Conservation (phyloP, 371 early-diverging fungal genomes). For the Mortierella sp. region DNA sequence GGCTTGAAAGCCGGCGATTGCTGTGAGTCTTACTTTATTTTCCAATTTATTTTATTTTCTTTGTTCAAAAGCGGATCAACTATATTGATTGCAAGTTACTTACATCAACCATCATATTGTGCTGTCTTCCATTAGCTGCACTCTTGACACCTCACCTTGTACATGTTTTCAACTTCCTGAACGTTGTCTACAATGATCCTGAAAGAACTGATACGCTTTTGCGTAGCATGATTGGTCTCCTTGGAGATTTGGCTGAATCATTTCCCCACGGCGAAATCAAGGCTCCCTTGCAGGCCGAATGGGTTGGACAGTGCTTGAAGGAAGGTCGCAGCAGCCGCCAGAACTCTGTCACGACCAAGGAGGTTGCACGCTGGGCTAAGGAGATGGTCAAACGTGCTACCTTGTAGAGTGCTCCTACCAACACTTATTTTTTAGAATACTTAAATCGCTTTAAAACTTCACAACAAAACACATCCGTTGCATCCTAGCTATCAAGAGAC, state of each 20-base stretch:
- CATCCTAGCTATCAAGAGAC: not conserved
- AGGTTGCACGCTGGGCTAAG: conserved; percentile 88
- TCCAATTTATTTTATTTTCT: no score
- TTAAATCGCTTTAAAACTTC: not conserved
- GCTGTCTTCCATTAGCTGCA: conserved; percentile 57
- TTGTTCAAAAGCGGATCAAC: not conserved
- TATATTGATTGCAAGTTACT: not conserved
- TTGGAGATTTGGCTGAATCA: conserved; percentile 86
- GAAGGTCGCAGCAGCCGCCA: conserved; percentile 80
- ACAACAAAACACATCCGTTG: not conserved
- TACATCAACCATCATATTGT: not conserved
- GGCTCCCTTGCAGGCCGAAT: conserved; percentile 68
- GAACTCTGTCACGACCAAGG: conserved; percentile 72
- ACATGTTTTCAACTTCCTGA: conserved; percentile 83
- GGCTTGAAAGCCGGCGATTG: conserved; percentile 82
- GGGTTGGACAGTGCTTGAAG: conserved; percentile 76
- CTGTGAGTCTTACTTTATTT: conserved; percentile 41
- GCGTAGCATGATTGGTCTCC: conserved; percentile 83
- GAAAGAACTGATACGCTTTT: conserved; percentile 74
- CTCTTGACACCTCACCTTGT: conserved; percentile 73
- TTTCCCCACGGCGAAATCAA: conserved; percentile 80
- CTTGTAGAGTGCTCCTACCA: conserved; percentile 11
- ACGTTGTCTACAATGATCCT: conserved; percentile 69
- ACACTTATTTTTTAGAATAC: not conserved
- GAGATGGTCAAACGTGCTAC: conserved; percentile 64